These are phyloP conservation scores for Scedosporium apiospermum DNA, from an alignment of 2,329 filamentous ascomycete genomes.

Conservation along the genomic window DNA sequence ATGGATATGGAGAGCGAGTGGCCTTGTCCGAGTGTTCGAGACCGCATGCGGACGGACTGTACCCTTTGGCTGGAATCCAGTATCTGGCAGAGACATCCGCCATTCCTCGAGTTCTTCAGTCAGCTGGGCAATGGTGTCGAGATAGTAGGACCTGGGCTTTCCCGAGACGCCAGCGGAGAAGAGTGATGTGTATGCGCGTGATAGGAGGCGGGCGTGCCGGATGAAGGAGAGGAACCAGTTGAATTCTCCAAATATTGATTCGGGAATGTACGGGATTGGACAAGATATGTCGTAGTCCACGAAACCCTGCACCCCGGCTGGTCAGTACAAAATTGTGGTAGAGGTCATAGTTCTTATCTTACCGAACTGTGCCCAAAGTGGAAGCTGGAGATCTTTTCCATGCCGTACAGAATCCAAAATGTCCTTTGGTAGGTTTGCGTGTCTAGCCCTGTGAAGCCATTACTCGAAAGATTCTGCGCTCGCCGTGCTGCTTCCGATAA, in stretches of 20 bases:
- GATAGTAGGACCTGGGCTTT: conserved; percentile 14
- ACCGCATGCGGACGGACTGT: not conserved
- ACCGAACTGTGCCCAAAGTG: conserved; percentile 21
- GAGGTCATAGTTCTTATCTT: not conserved
- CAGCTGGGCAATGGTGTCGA: conserved; percentile 18
- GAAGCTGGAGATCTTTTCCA: conserved; percentile 19
- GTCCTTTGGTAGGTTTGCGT: conserved; percentile 16
- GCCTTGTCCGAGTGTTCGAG: not conserved
- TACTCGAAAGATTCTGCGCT: conserved; percentile 18
- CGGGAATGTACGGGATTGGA: conserved; percentile 16
- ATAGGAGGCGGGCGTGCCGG: conserved; percentile 18
- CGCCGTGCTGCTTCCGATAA: conserved; percentile 20
- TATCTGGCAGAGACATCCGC: conserved; percentile 9
- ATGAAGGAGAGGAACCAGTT: conserved; percentile 17
- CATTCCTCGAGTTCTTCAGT: conserved; percentile 18
- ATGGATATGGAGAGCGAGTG: conserved; percentile 12
- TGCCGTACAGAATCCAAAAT: conserved; percentile 18
- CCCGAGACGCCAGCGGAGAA: conserved; percentile 19
- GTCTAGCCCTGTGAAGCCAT: conserved; percentile 10
- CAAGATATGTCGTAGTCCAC: conserved; percentile 21
- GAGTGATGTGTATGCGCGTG: conserved; percentile 17
- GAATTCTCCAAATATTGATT: conserved; percentile 14
- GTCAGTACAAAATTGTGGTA: too few relatives aligned
- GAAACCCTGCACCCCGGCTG: conserved; percentile 13
- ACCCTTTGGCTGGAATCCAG: not conserved